Conservation (phyloP, 2,329 filamentous ascomycete genomes). For the Trichoderma koningii region DNA sequence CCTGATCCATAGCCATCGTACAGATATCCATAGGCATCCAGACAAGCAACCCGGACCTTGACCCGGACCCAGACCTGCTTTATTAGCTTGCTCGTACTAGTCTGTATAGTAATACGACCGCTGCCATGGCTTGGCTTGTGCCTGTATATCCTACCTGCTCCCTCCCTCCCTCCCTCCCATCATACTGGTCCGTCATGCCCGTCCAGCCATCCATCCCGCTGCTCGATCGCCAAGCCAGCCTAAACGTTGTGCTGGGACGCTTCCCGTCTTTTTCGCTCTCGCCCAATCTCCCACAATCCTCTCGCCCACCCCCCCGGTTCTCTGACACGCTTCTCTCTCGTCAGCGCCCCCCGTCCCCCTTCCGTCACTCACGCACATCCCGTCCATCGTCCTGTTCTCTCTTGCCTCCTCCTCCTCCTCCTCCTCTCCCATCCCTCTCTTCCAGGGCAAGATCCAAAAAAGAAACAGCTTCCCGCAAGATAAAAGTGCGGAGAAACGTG, state of each 20-base stretch:
- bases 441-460: neutral
- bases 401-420: neutral
- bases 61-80: neutral
- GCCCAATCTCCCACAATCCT: constrained; percentile 1
- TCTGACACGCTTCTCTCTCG: neutral
- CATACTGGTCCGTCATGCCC: neutral
- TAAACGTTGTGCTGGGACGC: constrained; percentile 5
- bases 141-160: neutral
- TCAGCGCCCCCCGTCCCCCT: neutral
- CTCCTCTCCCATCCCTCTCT: neutral
- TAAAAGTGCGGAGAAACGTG: constrained; percentile 13
- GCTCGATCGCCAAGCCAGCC: constrained; percentile 21
- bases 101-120: neutral
- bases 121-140: too few species aligned
- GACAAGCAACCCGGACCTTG: neutral
- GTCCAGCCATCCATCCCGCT: constrained; percentile 5
- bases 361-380: neutral
- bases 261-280: neutral
- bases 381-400: neutral
- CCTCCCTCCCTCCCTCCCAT: neutral
- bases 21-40: neutral
- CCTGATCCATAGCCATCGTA: too few species aligned
- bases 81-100: neutral
- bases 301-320: neutral
- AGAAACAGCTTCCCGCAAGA: constrained; percentile 1